Conservation (phyloP, 1,284 basidiomycete genomes). For the Volvariella surrecta region DNA sequence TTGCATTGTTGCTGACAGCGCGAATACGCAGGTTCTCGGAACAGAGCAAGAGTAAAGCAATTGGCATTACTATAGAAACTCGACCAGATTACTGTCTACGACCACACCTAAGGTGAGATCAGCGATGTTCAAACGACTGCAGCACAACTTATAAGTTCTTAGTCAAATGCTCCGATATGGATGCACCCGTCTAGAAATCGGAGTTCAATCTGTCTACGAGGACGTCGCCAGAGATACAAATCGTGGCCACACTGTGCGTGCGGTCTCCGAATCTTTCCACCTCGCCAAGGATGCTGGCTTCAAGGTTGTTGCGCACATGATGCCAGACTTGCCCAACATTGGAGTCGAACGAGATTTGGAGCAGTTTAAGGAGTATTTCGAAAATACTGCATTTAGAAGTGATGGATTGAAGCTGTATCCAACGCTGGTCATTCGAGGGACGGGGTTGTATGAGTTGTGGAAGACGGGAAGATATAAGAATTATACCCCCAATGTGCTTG, state of each 20-base stretch:
- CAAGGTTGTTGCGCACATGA: slow-evolving; percentile 99
- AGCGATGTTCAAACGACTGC: neutral
- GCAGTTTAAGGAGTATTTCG: slow-evolving; percentile 99
- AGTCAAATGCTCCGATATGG: slow-evolving; percentile 99
- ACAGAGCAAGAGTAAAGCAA: slow-evolving; percentile 96
- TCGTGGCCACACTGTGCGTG: slow-evolving; percentile 95
- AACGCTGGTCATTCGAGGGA: slow-evolving; percentile 96
- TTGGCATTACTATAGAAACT: slow-evolving; percentile 99
- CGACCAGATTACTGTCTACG: slow-evolving; percentile 97
- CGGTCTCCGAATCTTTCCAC: slow-evolving; percentile 96
- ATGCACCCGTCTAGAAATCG: slow-evolving; percentile 96
- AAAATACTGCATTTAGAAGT: slow-evolving; percentile 95
- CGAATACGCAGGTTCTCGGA: slow-evolving; percentile 75
- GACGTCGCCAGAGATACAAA: slow-evolving; percentile 99
- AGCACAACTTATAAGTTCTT: slow-evolving; percentile 6
- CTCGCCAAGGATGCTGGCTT: slow-evolving; percentile 98
- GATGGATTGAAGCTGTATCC: slow-evolving; percentile 99
- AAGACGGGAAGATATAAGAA: slow-evolving; percentile 96
- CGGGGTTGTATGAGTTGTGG: slow-evolving; percentile 96
- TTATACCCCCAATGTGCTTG: slow-evolving; percentile 96
- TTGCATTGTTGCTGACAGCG: neutral
- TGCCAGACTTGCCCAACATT: slow-evolving; percentile 96
- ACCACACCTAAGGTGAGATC: slow-evolving; percentile 85
- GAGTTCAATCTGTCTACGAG: slow-evolving; percentile 98
- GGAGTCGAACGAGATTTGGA: slow-evolving; percentile 96